Evolutionary conservation across 2,329 filamentous ascomycete genomes (phyloP), one percentile per base, ranked within the genome.

Genomic region (Aspergillus sp.): DNA sequence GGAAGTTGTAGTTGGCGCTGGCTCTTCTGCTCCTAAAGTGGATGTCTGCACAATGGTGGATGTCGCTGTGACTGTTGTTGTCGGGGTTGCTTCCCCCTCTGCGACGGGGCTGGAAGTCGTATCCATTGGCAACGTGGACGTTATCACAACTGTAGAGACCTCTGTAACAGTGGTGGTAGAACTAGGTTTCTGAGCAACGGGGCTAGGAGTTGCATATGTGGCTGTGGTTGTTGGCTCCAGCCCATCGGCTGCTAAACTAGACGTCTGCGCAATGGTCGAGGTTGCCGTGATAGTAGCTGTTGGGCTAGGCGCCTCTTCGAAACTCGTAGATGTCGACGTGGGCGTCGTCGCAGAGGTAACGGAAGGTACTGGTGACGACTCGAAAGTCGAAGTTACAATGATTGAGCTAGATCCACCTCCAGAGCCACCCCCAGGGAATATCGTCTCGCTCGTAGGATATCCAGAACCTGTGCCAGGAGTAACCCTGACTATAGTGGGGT

Each of bases 401-500:
- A 11, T 32, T 0, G 54, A 26, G 13, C 43, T 38, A 22, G 38
- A 47, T 24, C 32, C 52, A 5, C 41, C 48, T 7, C 55, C 47
- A 20, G 44, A 32, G 12, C 32, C 44, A 5, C 47, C 48, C 8
- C 55, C 50, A n/a, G 44, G 38, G 12, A 47, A 12, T 1, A 53
- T 49, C 0, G 57, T 54, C 52, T 49, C 22, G 26, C 24, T 50
- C 17, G 34, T 55, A 26, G 47, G 39, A 26, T 44, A n/a, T 17
- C 44, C 47, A n/a, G 51, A 24, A 17, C 24, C 43, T 30, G 32
- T 5, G 26, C 53, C 57, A 3, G 32, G 44, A 3, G 59, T 57
- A 30, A 57, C 42, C 18, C 54, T 30, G 17, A 63, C 39, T 15
- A 59, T 41, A 3, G 57, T 47, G 2, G 55, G 50, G 4, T 52